Conservation (phyloP, 345 rosid species). For the Eutrema yunnanense region DNA sequence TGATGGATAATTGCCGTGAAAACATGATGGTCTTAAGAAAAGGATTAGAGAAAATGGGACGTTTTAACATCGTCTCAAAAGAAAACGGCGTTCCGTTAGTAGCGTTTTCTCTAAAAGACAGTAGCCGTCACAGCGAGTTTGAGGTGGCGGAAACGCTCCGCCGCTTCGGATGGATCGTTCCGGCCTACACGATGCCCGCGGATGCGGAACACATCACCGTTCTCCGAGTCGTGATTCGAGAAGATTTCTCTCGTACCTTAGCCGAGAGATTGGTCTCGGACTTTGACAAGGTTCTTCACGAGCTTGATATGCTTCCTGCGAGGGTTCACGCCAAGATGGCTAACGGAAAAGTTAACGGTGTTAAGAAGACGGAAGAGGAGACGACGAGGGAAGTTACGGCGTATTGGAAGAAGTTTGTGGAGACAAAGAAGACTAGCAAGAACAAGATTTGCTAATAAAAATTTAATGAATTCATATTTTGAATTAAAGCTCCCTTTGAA, state of each 20-base stretch:
- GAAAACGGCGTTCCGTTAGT: slow-evolving; percentile 68
- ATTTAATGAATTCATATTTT: background rate
- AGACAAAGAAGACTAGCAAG: slow-evolving; percentile 42
- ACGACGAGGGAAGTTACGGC: slow-evolving; percentile 58
- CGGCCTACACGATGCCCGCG: slow-evolving; percentile 83
- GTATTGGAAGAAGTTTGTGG: slow-evolving; percentile 72
- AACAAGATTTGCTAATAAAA: slow-evolving; percentile 48
- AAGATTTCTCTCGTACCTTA: slow-evolving; percentile 66
- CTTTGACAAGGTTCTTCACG: slow-evolving; percentile 66
- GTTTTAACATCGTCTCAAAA: slow-evolving; percentile 64
- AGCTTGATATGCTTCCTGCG: slow-evolving; percentile 60
- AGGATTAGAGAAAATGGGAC: slow-evolving; percentile 60
- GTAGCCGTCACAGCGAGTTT: slow-evolving; percentile 51
- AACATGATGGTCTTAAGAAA: slow-evolving; percentile 54
- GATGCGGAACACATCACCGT: slow-evolving; percentile 75
- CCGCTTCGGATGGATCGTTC: slow-evolving; percentile 78
- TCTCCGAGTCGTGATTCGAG: slow-evolving; percentile 71
- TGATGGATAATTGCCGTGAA: slow-evolving; percentile 63
- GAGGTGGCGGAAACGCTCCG: slow-evolving; percentile 32
- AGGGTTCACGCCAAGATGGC: slow-evolving; percentile 36
- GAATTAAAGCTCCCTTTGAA: background rate
- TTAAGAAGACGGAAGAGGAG: slow-evolving; percentile 65
- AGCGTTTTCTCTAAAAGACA: slow-evolving; percentile 69
- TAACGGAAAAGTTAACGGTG: slow-evolving; percentile 8
- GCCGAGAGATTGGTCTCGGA: slow-evolving; percentile 59